Evolutionary conservation across 2,329 filamentous ascomycete genomes (phyloP).

Genomic region (Emydomyces testavorans): DNA sequence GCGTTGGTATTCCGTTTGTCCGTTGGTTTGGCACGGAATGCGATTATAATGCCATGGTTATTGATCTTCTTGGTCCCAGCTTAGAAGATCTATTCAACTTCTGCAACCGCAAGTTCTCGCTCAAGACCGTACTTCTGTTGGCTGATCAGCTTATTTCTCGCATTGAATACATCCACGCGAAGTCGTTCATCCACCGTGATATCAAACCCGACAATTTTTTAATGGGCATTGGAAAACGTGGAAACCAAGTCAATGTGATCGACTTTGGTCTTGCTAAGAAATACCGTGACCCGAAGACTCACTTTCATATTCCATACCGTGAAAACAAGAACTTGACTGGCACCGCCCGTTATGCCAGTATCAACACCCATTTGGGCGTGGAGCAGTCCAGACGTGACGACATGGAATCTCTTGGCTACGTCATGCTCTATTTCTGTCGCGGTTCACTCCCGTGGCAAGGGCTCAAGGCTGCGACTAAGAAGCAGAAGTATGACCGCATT

Average conservation of each 20-base stretch:
- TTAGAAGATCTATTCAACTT: constrained; percentile 99
- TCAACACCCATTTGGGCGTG: constrained; percentile 97
- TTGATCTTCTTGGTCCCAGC: constrained; percentile 88
- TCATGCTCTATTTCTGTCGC: constrained; percentile 99
- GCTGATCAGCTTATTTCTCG: constrained; percentile 98
- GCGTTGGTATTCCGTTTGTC: constrained; percentile 96
- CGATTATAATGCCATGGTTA: constrained; percentile 99
- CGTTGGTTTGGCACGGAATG: constrained; percentile 99
- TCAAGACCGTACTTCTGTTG: constrained; percentile 93
- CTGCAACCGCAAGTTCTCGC: constrained; percentile 98
- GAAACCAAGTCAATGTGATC: constrained; percentile 98
- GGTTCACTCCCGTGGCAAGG: constrained; percentile 98
- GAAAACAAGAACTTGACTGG: constrained; percentile 99
- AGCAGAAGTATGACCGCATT: constrained; percentile 99
- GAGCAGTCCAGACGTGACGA: constrained; percentile 98
- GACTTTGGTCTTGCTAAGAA: constrained; percentile 99
- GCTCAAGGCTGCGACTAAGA: constrained; percentile 95
- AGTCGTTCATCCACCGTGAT: constrained; percentile 98
- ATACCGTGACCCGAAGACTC: constrained; percentile 98
- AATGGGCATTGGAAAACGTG: constrained; percentile 97
- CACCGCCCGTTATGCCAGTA: constrained; percentile 94
- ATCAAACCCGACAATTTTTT: constrained; percentile 99
- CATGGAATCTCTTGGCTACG: constrained; percentile 97
- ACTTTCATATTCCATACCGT: constrained; percentile 98
- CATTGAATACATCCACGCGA: constrained; percentile 99